Conservation (phyloP, 192 early-diverging fungal genomes). For the Backusella psychrophila region DNA sequence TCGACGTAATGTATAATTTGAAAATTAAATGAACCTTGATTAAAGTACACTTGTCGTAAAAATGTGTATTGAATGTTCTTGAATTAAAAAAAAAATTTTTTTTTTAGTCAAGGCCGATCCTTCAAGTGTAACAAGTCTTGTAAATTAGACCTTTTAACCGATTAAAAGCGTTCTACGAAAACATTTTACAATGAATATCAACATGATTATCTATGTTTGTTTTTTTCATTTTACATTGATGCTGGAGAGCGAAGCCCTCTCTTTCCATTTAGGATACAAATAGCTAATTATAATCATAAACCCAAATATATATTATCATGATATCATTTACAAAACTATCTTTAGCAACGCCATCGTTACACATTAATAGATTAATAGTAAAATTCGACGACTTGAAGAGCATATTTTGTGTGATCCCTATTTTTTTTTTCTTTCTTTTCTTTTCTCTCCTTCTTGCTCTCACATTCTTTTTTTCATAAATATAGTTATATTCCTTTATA, state of each 20-base stretch:
- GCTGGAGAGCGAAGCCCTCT: too few relatives aligned
- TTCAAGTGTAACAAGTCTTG: not conserved
- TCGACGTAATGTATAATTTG: not conserved
- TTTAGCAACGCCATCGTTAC: not conserved
- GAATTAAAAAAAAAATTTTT: not conserved
- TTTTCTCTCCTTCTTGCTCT: constrained; percentile 2
- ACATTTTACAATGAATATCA: not conserved
- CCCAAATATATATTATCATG: not conserved
- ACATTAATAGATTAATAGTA: constrained; percentile 7
- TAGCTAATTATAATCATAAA: not conserved
- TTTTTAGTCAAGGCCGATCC: not conserved
- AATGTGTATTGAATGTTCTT: not conserved
- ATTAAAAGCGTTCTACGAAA: not conserved
- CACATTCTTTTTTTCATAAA: not conserved
- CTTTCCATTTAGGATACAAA: not conserved
- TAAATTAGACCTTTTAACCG: not conserved
- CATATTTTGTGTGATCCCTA: not conserved
- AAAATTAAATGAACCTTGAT: not conserved
- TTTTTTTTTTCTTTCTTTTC: not conserved
- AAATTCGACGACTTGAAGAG: not conserved
- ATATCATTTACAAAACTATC: not conserved
- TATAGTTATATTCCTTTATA: not conserved
- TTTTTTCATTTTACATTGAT: not conserved
- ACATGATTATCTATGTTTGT: not conserved
- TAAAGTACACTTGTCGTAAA: not conserved